phyloP scores from a whole-genome alignment of 2,329 filamentous ascomycete species.

The Ramularia collo-cygni region DNA sequence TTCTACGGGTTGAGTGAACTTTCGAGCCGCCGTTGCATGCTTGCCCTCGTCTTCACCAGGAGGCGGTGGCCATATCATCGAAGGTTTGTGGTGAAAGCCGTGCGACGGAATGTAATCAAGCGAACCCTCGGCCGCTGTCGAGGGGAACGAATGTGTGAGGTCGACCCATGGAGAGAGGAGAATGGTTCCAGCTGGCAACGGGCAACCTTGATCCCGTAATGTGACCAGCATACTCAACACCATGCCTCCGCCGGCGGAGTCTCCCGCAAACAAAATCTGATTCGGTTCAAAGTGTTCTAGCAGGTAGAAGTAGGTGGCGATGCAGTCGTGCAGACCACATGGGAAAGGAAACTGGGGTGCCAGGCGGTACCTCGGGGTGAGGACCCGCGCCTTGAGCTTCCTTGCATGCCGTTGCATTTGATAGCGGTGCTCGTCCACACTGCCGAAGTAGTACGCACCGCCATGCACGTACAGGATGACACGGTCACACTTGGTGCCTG shows the following conservation, averaged over 20 bases:
- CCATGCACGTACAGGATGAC: slow-evolving; percentile 94
- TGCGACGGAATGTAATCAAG: slow-evolving; percentile 82
- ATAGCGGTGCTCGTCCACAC: slow-evolving; percentile 94
- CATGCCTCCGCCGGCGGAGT: slow-evolving; percentile 92
- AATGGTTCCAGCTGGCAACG: slow-evolving; percentile 81
- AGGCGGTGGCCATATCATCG: slow-evolving; percentile 84
- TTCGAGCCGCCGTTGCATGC: slow-evolving; percentile 9
- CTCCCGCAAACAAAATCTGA: slow-evolving; percentile 81
- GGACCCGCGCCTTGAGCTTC: slow-evolving; percentile 82
- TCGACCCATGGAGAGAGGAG: slow-evolving; percentile 95
- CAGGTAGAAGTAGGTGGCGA: slow-evolving; percentile 81
- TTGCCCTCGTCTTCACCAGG: slow-evolving; percentile 53
- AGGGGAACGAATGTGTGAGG: slow-evolving; percentile 90
- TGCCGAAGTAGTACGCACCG: slow-evolving; percentile 92
- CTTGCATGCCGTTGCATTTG: slow-evolving; percentile 93
- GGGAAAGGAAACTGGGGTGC: slow-evolving; percentile 94
- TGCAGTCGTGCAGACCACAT: slow-evolving; percentile 81
- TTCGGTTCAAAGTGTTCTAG: slow-evolving; percentile 68
- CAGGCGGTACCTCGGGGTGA: slow-evolving; percentile 79
- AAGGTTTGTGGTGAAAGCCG: slow-evolving; percentile 88
- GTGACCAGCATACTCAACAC: slow-evolving; percentile 70
- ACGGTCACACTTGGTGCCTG: slow-evolving; percentile 54
- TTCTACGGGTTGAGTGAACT: slow-evolving; percentile 19
- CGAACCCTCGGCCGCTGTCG: slow-evolving; percentile 63
- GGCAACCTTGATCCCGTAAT: slow-evolving; percentile 73